Conservation (phyloP, 2,329 filamentous ascomycete species). For the Colletotrichum siamense region DNA sequence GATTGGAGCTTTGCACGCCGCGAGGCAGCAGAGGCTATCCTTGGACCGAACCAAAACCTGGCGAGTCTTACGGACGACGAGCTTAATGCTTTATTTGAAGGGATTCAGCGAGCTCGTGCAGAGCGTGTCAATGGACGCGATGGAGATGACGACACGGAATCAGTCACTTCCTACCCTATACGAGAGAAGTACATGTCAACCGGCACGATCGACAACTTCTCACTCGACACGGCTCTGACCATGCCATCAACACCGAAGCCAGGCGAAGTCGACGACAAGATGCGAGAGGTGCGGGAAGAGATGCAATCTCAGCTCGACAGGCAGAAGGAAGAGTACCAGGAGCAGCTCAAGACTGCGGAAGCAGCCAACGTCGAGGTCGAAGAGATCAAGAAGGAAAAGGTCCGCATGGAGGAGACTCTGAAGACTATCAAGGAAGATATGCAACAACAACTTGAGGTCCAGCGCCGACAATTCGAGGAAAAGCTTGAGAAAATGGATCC, state of each 20-base stretch:
- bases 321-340: conserved; percentile 83
- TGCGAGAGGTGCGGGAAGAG: conserved; percentile 78
- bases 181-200: conserved; percentile 96
- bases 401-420: conserved; percentile 83
- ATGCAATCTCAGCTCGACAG: conserved; percentile 84
- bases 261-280: conserved; percentile 75
- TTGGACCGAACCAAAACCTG: conserved; percentile 92
- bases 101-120: conserved; percentile 87
- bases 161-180: conserved; percentile 83
- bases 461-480: conserved; percentile 84
- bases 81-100: conserved; percentile 90
- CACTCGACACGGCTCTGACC: conserved; percentile 89
- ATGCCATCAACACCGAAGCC: conserved; percentile 91
- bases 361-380: conserved; percentile 79
- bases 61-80: conserved; percentile 91
- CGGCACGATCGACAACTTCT: conserved; percentile 94
- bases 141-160: conserved; percentile 89
- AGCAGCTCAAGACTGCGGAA: conserved; percentile 77
- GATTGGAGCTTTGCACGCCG: conserved; percentile 95
- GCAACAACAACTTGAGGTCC: conserved; percentile 82
- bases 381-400: conserved; percentile 83
- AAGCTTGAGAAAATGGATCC: conserved; percentile 80
- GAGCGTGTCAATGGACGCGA: conserved; percentile 75
- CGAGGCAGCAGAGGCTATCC: conserved; percentile 89
- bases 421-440: conserved; percentile 84